A percentile compares a stretch with the other conserved stretches of the same genome.
Evolutionary conservation across 2,329 filamentous ascomycete genomes (phyloP).

Genomic region (Thielaviopsis musarum): DNA sequence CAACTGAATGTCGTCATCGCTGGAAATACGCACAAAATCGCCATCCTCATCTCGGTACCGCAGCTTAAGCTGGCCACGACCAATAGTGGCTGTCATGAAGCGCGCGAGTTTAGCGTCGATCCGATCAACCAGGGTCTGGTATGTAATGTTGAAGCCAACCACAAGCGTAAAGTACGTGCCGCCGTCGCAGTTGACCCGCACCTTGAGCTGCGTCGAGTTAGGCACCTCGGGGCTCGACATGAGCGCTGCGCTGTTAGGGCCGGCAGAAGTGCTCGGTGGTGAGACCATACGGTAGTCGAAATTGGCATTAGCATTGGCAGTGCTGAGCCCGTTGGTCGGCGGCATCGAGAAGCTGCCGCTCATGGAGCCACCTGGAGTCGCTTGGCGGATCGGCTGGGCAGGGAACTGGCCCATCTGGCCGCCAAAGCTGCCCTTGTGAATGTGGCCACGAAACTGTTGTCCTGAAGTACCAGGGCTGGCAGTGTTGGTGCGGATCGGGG

Average conservation of each 20-base stretch:
- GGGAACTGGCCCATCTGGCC: slow-evolving; percentile 40
- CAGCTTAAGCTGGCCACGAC: slow-evolving; percentile 65
- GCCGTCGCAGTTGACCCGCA: slow-evolving; percentile 77
- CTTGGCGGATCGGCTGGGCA: slow-evolving; percentile 33
- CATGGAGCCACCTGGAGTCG: slow-evolving; percentile 23
- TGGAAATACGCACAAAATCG: slow-evolving; percentile 84
- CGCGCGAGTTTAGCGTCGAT: slow-evolving; percentile 89
- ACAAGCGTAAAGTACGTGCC: slow-evolving; percentile 91
- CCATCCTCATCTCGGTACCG: slow-evolving; percentile 86
- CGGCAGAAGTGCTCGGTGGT: slow-evolving; percentile 21
- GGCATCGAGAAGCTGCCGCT: slow-evolving; percentile 16
- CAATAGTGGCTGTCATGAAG: slow-evolving; percentile 71
- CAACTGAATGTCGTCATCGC: slow-evolving; percentile 89
- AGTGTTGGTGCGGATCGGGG: slow-evolving; percentile 51
- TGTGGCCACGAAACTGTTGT: slow-evolving; percentile 32
- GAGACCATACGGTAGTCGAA: slow-evolving; percentile 27
- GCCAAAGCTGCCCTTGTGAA: slow-evolving; percentile 30
- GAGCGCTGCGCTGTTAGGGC: slow-evolving; percentile 9
- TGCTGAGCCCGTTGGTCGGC: slow-evolving; percentile 23
- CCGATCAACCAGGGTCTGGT: slow-evolving; percentile 81
- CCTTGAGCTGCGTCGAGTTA: slow-evolving; percentile 66
- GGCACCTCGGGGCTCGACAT: slow-evolving; percentile 32
- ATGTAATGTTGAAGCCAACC: slow-evolving; percentile 86
- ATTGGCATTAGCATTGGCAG: slow-evolving; percentile 11
- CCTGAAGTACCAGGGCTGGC: slow-evolving; percentile 54